phyloP scores from a whole-genome alignment of 1,139 yeast species.

The Yamadazyma trypodendri region DNA sequence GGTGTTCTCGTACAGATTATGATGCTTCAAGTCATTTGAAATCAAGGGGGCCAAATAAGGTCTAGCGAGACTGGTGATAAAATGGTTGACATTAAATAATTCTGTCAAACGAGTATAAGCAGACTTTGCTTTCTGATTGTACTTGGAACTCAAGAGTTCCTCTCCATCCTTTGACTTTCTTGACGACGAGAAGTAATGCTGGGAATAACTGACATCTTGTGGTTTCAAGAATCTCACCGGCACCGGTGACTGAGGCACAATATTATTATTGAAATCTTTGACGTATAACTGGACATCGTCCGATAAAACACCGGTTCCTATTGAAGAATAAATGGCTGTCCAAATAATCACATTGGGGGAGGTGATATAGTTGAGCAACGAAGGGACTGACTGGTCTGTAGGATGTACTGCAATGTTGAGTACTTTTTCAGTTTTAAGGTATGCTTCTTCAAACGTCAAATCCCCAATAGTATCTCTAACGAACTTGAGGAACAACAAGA shows the following conservation, averaged over 20 bases:
- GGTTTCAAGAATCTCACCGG: constrained; percentile 42
- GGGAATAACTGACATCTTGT: constrained; percentile 47
- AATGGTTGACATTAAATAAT: constrained; percentile 89
- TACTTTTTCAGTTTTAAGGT: constrained; percentile 76
- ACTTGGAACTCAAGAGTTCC: constrained; percentile 14
- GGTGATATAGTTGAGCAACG: constrained; percentile 82
- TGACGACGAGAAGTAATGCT: constrained; percentile 30
- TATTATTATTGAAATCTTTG: constrained; percentile 62
- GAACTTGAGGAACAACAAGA: constrained; percentile 72
- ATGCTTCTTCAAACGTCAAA: constrained; percentile 91
- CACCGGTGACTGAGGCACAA: constrained; percentile 42
- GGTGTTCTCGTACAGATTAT: constrained; percentile 37
- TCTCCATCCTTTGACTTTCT: constrained; percentile 18
- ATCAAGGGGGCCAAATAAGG: constrained; percentile 91
- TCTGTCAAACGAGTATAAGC: constrained; percentile 90
- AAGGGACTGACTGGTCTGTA: constrained; percentile 67
- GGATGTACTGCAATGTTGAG: constrained; percentile 90
- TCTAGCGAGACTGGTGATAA: constrained; percentile 83
- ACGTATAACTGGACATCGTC: constrained; percentile 64
- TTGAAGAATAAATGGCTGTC: constrained; percentile 78
- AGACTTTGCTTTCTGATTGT: constrained; percentile 38
- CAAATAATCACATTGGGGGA: constrained; percentile 92
- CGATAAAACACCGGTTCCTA: constrained; percentile 65
- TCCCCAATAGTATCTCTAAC: constrained; percentile 79
- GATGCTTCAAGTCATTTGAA: constrained; percentile 76